Evolutionary conservation across 768 basidiomycete genomes (phyloP).

Genomic region (Mycena pura): DNA sequence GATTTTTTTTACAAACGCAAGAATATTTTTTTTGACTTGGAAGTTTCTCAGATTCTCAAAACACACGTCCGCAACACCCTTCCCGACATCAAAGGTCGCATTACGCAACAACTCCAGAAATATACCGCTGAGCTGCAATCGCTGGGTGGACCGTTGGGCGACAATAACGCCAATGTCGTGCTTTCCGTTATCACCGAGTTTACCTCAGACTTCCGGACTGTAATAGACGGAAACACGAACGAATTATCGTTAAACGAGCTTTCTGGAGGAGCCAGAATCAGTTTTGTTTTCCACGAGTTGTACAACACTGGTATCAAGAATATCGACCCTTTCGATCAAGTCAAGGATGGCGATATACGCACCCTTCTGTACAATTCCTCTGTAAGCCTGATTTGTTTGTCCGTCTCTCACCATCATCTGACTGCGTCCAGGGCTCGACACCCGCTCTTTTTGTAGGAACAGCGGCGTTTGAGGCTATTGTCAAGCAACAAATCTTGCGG

Average conservation of each 20-base stretch:
- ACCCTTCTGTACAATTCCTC: conserved; percentile 98
- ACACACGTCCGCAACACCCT: conserved; percentile 97
- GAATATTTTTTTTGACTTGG: conserved; percentile 2
- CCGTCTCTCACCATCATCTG: background rate
- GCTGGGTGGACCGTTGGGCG: conserved; percentile 89
- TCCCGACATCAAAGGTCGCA: conserved; percentile 98
- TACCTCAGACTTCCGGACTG: conserved; percentile 93
- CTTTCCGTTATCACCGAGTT: conserved; percentile 99
- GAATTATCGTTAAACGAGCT: conserved; percentile 95
- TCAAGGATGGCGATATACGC: conserved; percentile 97
- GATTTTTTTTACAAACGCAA: conserved; percentile 27
- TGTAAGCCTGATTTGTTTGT: conserved; percentile 50
- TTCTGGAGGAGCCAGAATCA: conserved; percentile 98
- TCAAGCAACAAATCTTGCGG: conserved; percentile 98
- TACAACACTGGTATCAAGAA: conserved; percentile 96
- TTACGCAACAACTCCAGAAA: conserved; percentile 88
- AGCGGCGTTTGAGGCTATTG: conserved; percentile 96
- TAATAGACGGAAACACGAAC: conserved; percentile 97
- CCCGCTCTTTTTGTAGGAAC: conserved; percentile 97
- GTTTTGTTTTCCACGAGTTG: conserved; percentile 98
- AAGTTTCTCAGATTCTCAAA: conserved; percentile 83
- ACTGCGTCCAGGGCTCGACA: conserved; percentile 76
- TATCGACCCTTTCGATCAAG: conserved; percentile 98
- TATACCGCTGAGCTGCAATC: conserved; percentile 82
- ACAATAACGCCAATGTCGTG: conserved; percentile 92